These are phyloP conservation scores for Chlorella sp. DNA, from an alignment of 139 green algal genomes.

Conservation along the genomic window DNA sequence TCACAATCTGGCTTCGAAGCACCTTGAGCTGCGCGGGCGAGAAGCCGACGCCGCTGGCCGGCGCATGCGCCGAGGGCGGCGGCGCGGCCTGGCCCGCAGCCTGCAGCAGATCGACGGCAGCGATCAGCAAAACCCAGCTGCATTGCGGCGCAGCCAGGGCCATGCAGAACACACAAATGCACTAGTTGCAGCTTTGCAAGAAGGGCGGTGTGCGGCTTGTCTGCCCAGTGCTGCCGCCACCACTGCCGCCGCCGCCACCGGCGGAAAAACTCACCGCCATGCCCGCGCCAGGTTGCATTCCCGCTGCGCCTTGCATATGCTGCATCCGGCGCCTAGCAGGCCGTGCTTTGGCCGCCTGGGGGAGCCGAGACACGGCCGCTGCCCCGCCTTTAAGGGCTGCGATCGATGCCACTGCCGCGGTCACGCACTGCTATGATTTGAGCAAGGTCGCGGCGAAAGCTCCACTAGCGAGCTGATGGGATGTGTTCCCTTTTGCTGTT, in stretches of 20 bases:
- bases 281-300: neutral
- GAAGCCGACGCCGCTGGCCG: slow-evolving; percentile 47
- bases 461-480: too few species aligned
- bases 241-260: neutral
- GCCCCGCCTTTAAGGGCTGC: too few species aligned
- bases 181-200: neutral
- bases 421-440: too few species aligned
- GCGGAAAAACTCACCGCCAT: neutral
- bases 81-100: too few species aligned
- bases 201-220: too few species aligned
- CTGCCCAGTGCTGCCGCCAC: neutral
- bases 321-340: neutral
- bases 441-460: too few species aligned
- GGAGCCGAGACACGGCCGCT: too few species aligned
- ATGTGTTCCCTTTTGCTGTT: too few species aligned
- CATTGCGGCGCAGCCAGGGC: neutral
- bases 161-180: neutral
- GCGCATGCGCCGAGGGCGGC: neutral
- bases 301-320: neutral
- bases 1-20: slow-evolving; percentile 64
- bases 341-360: too few species aligned
- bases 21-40: slow-evolving; percentile 51
- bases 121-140: neutral
- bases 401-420: too few species aligned
- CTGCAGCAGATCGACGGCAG: neutral